Base-by-base conservation (phyloP, 768 basidiomycete species). In the Tylopilus sp. region DNA sequence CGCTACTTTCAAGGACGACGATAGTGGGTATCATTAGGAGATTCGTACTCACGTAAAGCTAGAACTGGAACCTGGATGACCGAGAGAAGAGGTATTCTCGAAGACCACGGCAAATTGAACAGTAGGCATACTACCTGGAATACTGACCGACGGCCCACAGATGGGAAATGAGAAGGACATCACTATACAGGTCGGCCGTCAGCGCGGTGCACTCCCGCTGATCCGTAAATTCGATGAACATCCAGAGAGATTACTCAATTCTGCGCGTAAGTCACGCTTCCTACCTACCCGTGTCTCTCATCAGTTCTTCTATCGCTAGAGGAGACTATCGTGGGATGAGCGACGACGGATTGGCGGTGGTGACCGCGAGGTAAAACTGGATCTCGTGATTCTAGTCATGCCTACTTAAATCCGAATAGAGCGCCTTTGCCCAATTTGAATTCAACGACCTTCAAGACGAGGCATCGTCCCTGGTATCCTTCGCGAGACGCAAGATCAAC, bases 171-270 rank as follows among this genome's bases (percentile, higher is more conserved):
- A 86, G 58, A 85, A 81, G 67, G 97, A 99, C 62, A 66, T 90
- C 22, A 98, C 97, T 1, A 99, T 98, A 97, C 92, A 92, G 67
- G 85, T 96, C 13, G 97, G 97, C 16, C 82, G 87, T 63, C 89
- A 97, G 68, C 80, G 85, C 45, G 87, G 86, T 31, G 89, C 91
- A 13, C 71, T 99, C 22, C 97, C 97, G 0, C 78, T 98, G 43
- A 98, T 99, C 58, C 81, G 96, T 45, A 90, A 95, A 66, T 98
- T 99, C 73, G 98, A 98, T 63, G 93, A 98, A 64, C 97, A 99
- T 69, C 97, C 93, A 1, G 92, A 96, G 60, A 75, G 93, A 59
- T 74, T 98, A 10, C 74, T 98, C 14, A 86, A 88, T 53, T 85
- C 90, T 38, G 86, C 89, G 5, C 63, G 89, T 89, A 63, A 60